A percentile compares a stretch with the other conserved stretches of the same genome.
Conservation (phyloP, 805 yeast species). For the Starmera pachycereana region DNA sequence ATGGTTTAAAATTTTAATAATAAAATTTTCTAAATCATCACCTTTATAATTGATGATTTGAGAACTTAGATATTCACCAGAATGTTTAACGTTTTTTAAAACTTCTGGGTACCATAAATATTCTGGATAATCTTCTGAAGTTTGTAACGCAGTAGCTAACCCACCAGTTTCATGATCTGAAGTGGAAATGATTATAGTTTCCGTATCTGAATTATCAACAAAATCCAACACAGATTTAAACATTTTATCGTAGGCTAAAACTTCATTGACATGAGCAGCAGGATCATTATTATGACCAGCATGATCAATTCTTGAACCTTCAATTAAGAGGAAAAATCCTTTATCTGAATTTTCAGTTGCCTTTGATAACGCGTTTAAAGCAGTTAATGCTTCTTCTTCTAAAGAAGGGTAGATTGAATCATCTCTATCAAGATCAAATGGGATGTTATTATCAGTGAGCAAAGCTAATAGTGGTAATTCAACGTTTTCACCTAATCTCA, state of each 20-base stretch:
- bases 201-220: conserved; percentile 57
- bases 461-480: conserved; percentile 68
- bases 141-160: conserved; percentile 75
- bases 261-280: conserved; percentile 88
- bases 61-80: conserved; percentile 59
- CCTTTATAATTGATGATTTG: conserved; percentile 30
- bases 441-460: conserved; percentile 68
- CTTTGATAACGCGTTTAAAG: conserved; percentile 53
- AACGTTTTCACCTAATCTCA: conserved; percentile 51
- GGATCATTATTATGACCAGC: conserved; percentile 94
- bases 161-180: conserved; percentile 98
- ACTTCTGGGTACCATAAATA: conserved; percentile 83
- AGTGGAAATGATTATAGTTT: conserved; percentile 71
- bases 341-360: conserved; percentile 65
- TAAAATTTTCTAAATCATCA: conserved; percentile 30
- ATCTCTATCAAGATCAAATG: conserved; percentile 75
- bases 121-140: conserved; percentile 62
- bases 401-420: conserved; percentile 56
- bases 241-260: conserved; percentile 77
- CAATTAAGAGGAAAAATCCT: conserved; percentile 81
- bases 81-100: conserved; percentile 55
- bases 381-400: conserved; percentile 68
- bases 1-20: conserved; percentile 42
- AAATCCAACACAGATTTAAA: conserved; percentile 65
- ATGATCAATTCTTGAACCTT: conserved; percentile 91